Evolutionary conservation across 148 eudicot genomes (phyloP).

Genomic region (Silene latifolia): DNA sequence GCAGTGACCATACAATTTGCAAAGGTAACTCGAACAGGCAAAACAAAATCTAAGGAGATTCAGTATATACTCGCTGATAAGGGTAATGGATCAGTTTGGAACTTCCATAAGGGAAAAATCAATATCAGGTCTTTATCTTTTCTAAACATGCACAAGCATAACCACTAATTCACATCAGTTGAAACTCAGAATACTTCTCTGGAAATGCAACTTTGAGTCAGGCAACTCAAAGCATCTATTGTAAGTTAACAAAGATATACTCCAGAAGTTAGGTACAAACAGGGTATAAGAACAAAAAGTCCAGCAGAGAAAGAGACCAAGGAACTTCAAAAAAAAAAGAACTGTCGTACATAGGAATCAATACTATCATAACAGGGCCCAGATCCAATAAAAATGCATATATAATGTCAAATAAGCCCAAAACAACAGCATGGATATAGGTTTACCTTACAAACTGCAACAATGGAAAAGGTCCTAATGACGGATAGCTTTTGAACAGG

Average conservation of each 20-base stretch:
- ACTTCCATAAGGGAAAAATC: not conserved
- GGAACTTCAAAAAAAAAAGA: not conserved
- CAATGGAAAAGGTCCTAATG: slow-evolving; percentile 40
- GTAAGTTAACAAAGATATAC: not conserved
- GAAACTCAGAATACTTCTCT: not conserved
- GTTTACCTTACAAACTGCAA: slow-evolving; percentile 73
- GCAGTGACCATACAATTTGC: not conserved
- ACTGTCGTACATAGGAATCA: not conserved
- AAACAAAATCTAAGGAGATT: not conserved
- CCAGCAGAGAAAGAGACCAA: not conserved
- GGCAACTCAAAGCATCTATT: not conserved
- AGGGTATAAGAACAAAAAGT: not conserved
- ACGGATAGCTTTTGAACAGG: slow-evolving; percentile 56
- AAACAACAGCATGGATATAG: slow-evolving; percentile 5
- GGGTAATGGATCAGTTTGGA: not conserved
- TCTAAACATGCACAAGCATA: not conserved
- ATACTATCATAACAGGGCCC: not conserved
- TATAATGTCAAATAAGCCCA: slow-evolving; percentile 3
- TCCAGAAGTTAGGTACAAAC: not conserved
- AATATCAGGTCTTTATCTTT: not conserved
- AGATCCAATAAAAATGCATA: not conserved
- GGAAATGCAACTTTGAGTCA: not conserved
- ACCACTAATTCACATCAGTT: not conserved
- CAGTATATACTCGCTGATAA: not conserved
- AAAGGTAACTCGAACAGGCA: not conserved